phyloP scores from a whole-genome alignment of 176 grass and related monocot genomes.

The Pharus latifolius region DNA sequence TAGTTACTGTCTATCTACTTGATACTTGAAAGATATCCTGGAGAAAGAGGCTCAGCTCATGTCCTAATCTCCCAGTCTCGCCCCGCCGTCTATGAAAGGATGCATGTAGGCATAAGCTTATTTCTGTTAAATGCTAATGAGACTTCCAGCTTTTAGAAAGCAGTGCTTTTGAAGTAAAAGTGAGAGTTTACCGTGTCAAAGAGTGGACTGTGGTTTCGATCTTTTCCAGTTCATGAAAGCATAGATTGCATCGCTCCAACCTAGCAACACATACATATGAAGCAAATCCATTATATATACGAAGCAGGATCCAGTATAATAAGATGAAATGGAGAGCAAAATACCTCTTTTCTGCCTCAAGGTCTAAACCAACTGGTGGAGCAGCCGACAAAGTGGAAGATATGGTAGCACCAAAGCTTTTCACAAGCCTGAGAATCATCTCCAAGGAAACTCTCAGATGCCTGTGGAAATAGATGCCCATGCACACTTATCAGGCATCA shows the following conservation, averaged over 20 bases:
- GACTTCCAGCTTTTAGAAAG: background rate
- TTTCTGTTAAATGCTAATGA: background rate
- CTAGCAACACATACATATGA: conserved; percentile 23
- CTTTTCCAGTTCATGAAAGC: conserved; percentile 52
- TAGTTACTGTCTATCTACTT: background rate
- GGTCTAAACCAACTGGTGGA: conserved; percentile 45
- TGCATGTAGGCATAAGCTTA: conserved; percentile 1
- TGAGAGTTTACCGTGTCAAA: conserved; percentile 32
- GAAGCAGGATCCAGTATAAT: background rate
- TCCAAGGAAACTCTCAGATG: conserved; percentile 52
- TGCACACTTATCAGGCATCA: background rate
- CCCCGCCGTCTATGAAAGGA: conserved; percentile 30
- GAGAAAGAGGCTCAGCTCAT: conserved; percentile 42
- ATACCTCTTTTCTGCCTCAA: conserved; percentile 55
- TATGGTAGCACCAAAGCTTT: conserved; percentile 49
- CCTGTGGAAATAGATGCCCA: conserved; percentile 15
- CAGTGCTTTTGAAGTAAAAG: background rate
- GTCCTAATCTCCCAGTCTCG: conserved; percentile 43
- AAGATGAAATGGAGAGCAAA: background rate
- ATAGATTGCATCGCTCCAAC: conserved; percentile 48
- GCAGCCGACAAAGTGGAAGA: conserved; percentile 39
- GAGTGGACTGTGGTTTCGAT: conserved; percentile 20
- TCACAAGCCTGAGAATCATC: conserved; percentile 40
- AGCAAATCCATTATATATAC: conserved; percentile 6
- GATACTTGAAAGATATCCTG: conserved; percentile 30